Evolutionary conservation across 345 rosid species (phyloP).

Genomic region (Dipteronia sinensis): DNA sequence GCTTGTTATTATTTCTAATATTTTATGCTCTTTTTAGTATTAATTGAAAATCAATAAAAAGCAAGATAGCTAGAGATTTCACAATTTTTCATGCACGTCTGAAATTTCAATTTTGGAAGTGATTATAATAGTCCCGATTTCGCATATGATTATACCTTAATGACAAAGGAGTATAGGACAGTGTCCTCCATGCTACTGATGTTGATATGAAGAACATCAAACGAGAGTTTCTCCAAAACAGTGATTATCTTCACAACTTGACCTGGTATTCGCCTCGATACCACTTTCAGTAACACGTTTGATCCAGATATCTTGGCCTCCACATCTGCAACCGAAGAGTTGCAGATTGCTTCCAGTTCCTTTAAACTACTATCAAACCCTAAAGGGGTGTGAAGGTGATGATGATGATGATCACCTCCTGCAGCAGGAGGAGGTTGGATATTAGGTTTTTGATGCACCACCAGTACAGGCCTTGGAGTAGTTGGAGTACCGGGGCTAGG

Average conservation of each 20-base stretch:
- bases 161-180: slow-evolving; percentile 74
- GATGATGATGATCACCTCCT: slow-evolving; percentile 4
- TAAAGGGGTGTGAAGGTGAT: slow-evolving; percentile 22
- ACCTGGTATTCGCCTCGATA: slow-evolving; percentile 55
- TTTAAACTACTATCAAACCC: slow-evolving; percentile 32
- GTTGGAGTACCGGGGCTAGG: slow-evolving; percentile 52
- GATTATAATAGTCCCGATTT: neutral
- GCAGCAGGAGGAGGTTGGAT: slow-evolving; percentile 20
- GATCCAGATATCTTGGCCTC: slow-evolving; percentile 92
- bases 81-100: neutral
- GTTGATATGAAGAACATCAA: slow-evolving; percentile 80
- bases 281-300: slow-evolving; percentile 67
- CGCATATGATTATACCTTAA: slow-evolving; percentile 57
- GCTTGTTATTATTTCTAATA: neutral
- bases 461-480: slow-evolving; percentile 31
- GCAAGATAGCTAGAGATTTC: neutral
- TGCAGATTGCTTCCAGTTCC: slow-evolving; percentile 68
- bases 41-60: neutral
- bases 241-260: slow-evolving; percentile 71
- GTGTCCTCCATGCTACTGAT: slow-evolving; percentile 95
- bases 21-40: neutral
- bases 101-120: too few species aligned
- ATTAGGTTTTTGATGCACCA: slow-evolving; percentile 21
- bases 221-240: slow-evolving; percentile 71
- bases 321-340: slow-evolving; percentile 84